A percentile compares a stretch with the other conserved stretches of the same genome.
Conservation (phyloP, 805 yeast genomes). For the Yamadazyma philogaea region DNA sequence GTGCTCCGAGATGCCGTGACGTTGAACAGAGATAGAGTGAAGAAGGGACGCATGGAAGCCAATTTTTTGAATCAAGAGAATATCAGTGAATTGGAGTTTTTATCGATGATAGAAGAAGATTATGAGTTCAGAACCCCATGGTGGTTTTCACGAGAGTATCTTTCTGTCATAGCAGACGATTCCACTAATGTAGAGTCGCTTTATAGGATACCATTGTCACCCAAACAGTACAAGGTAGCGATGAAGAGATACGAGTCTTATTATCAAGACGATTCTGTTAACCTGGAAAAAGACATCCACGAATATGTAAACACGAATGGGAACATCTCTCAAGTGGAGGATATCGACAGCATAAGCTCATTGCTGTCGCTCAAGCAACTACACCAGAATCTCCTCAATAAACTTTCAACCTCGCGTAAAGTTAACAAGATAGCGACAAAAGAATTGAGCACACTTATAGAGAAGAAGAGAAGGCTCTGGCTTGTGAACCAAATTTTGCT, state of each 20-base stretch:
- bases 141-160: constrained; percentile 37
- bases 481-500: constrained; percentile 40
- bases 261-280: constrained; percentile 2
- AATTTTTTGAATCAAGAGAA: constrained; percentile 21
- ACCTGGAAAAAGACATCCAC: background rate
- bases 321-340: background rate
- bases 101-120: constrained; percentile 29
- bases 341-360: constrained; percentile 16
- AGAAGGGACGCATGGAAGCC: constrained; percentile 26
- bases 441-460: constrained; percentile 23
- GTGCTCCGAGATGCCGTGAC: constrained; percentile 32
- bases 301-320: background rate
- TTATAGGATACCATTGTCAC: constrained; percentile 27
- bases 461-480: constrained; percentile 39
- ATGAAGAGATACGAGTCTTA: constrained; percentile 28
- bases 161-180: constrained; percentile 22
- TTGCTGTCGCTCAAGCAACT: constrained; percentile 18
- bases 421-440: constrained; percentile 35
- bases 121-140: constrained; percentile 37
- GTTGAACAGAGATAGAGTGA: constrained; percentile 27
- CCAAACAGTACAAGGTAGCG: constrained; percentile 35
- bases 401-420: constrained; percentile 36
- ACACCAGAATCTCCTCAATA: constrained; percentile 27
- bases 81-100: constrained; percentile 28
- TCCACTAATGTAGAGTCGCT: constrained; percentile 17